These are phyloP conservation scores for Gymnopus androsaceus DNA, from an alignment of 1,284 basidiomycete species.

Conservation along the genomic window DNA sequence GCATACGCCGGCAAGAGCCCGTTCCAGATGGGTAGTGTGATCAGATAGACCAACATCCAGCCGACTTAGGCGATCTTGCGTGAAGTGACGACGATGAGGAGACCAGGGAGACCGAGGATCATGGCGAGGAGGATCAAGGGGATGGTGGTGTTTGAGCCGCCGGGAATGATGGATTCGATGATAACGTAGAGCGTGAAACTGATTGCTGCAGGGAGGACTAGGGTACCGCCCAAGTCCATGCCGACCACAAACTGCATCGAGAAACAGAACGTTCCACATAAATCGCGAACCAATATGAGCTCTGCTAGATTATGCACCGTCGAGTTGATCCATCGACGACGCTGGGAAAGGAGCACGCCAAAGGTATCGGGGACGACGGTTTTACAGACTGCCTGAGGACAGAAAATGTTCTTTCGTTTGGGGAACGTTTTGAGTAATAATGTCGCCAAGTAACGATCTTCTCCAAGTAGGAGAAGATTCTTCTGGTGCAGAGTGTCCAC, in stretches of 20 bases:
- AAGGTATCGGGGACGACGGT: conserved; percentile 97
- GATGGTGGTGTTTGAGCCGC: conserved; percentile 80
- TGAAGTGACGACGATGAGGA: conserved; percentile 93
- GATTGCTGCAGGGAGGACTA: conserved; percentile 97
- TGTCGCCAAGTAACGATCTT: conserved; percentile 98
- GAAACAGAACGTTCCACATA: conserved; percentile 96
- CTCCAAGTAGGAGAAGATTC: conserved; percentile 95
- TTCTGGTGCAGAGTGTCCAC: conserved; percentile 99
- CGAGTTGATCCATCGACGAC: conserved; percentile 99
- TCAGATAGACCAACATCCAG: conserved; percentile 95
- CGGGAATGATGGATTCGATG: conserved; percentile 82
- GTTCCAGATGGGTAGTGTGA: conserved; percentile 96
- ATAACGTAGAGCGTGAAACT: conserved; percentile 94
- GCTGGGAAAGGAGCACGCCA: conserved; percentile 90
- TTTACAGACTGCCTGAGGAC: conserved; percentile 97
- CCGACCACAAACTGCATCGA: conserved; percentile 98
- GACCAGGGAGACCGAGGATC: conserved; percentile 93
- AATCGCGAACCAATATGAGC: conserved; percentile 91
- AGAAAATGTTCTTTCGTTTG: conserved; percentile 98
- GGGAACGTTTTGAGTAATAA: conserved; percentile 98
- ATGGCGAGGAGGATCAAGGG: conserved; percentile 93
- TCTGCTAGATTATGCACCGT: conserved; percentile 98
- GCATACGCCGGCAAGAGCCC: conserved; percentile 90
- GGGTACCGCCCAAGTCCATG: conserved; percentile 96
- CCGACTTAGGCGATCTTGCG: conserved; percentile 92